phyloP scores from a whole-genome alignment of 2,329 filamentous ascomycete species.

The Tolypocladium tundrense region DNA sequence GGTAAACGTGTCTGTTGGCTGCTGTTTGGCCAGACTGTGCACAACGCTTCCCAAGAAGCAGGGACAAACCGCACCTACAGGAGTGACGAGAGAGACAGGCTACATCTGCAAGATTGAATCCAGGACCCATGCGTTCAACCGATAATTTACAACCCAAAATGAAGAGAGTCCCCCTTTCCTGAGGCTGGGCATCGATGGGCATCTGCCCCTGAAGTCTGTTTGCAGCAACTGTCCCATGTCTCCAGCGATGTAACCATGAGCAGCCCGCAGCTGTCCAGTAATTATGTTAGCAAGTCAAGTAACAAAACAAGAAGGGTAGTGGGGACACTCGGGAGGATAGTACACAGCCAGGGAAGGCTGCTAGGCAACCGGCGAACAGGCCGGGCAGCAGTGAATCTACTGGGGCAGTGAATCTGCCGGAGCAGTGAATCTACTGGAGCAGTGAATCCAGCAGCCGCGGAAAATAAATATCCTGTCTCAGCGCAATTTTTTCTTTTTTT shows the following conservation, averaged over 20 bases:
- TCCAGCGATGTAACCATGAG: background rate
- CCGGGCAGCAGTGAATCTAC: background rate
- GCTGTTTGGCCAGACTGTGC: background rate
- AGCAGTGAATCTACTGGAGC: background rate
- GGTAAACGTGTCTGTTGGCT: background rate
- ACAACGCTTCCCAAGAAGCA: background rate
- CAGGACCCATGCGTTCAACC: background rate
- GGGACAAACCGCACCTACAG: background rate
- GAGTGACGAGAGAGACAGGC: background rate
- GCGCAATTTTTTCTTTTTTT: no score
- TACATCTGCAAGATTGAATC: background rate
- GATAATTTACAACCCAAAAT: background rate
- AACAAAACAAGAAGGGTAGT: background rate
- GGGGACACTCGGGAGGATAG: background rate
- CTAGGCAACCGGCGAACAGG: background rate
- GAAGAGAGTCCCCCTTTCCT: background rate
- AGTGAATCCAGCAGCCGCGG: background rate
- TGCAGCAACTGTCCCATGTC: background rate
- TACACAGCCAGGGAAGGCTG: background rate
- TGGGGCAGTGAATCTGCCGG: no score
- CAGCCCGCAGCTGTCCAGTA: background rate
- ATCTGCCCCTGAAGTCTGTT: background rate
- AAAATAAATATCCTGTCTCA: background rate
- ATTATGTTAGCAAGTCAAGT: background rate
- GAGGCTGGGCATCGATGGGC: background rate